phyloP scores from a whole-genome alignment of 2,329 filamentous ascomycete genomes.

The Alternaria incomplexa region DNA sequence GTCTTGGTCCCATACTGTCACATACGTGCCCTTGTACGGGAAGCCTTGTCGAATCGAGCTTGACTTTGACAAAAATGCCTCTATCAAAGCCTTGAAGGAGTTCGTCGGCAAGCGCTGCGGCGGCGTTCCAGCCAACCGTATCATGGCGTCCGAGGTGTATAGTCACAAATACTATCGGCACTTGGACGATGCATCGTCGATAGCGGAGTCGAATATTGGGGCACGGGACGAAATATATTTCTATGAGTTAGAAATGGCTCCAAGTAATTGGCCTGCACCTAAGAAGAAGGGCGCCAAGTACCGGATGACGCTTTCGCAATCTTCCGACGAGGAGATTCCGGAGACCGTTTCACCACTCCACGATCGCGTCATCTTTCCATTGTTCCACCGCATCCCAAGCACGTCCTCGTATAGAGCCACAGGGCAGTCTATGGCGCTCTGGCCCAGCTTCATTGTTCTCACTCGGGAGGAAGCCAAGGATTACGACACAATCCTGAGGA shows the following conservation, averaged over 20 bases:
- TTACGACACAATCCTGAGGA: constrained; percentile 77
- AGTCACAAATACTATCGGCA: constrained; percentile 85
- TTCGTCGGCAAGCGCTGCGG: constrained; percentile 62
- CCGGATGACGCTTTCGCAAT: constrained; percentile 55
- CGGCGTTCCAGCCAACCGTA: constrained; percentile 60
- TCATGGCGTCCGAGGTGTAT: constrained; percentile 86
- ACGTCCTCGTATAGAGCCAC: constrained; percentile 39
- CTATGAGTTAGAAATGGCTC: constrained; percentile 78
- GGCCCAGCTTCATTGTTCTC: constrained; percentile 75
- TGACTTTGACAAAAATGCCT: constrained; percentile 79
- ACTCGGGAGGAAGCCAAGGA: constrained; percentile 72
- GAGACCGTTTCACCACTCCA: constrained; percentile 66
- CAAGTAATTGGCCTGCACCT: constrained; percentile 75
- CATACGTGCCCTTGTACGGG: constrained; percentile 78
- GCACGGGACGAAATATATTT: constrained; percentile 68
- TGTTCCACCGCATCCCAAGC: constrained; percentile 65
- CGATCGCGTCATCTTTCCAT: constrained; percentile 72
- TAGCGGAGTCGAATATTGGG: constrained; percentile 74
- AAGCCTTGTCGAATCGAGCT: constrained; percentile 74
- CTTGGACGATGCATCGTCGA: constrained; percentile 69
- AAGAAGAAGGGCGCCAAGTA: constrained; percentile 55
- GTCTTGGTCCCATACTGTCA: constrained; percentile 76
- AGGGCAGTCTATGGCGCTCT: constrained; percentile 44
- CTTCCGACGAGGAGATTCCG: constrained; percentile 55
- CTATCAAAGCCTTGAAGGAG: constrained; percentile 71